A percentile compares a stretch with the other conserved stretches of the same genome.
Evolutionary conservation across 768 basidiomycete species (phyloP).

Genomic region (Leucosporidium yakuticum): DNA sequence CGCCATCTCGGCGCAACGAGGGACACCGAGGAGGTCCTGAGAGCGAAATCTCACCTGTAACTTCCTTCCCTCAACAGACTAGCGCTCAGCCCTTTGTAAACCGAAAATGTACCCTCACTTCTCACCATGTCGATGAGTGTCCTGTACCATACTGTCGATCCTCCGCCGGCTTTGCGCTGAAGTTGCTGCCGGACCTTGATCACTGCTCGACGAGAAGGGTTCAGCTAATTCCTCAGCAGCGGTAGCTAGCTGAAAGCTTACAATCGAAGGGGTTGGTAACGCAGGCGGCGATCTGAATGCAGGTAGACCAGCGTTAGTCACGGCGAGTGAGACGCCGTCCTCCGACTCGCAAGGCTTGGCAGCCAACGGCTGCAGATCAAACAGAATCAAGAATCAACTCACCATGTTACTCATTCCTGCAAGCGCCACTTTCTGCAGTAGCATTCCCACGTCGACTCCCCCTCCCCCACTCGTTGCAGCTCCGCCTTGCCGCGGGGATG

Average conservation of each 20-base stretch:
- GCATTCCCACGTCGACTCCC: constrained; percentile 7
- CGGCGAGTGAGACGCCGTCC: no score
- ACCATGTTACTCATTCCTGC: constrained; percentile 28
- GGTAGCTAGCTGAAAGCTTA: background rate
- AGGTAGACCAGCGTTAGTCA: background rate
- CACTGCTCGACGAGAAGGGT: background rate
- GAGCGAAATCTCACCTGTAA: constrained; percentile 1
- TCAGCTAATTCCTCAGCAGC: background rate
- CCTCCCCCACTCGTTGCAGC: no score
- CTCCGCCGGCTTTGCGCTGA: constrained; percentile 7
- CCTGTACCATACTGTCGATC: constrained; percentile 26
- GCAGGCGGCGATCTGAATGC: constrained; percentile 11
- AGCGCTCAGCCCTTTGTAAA: constrained; percentile 32
- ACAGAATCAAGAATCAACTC: background rate
- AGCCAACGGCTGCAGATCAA: no score
- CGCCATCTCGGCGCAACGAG: background rate
- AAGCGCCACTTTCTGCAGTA: constrained; percentile 16
- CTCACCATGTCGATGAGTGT: constrained; percentile 33
- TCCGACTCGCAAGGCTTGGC: no score
- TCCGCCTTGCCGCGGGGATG: no score
- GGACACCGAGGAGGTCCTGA: no score
- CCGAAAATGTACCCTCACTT: constrained; percentile 20
- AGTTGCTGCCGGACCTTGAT: constrained; percentile 39
- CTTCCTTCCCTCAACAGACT: constrained; percentile 23
- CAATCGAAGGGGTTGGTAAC: constrained; percentile 33